A percentile compares a stretch with the other conserved stretches of the same genome.
phyloP scores from a whole-genome alignment of 2,329 filamentous ascomycete genomes.

The Claviceps sp. region DNA sequence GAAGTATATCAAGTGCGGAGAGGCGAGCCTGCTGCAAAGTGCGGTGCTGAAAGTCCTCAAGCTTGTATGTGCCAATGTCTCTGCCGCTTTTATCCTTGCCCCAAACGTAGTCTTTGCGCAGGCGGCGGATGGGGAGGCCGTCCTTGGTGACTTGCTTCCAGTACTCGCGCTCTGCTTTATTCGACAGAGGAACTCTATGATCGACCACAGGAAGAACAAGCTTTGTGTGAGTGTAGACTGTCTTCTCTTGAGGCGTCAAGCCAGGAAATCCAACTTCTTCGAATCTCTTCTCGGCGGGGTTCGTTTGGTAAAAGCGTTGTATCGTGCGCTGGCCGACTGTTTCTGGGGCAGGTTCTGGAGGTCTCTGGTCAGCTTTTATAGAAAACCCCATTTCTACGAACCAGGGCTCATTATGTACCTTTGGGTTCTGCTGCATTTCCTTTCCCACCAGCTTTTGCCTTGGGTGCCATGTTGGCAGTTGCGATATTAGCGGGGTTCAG shows the following conservation, averaged over 20 bases:
- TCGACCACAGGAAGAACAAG: slow-evolving; percentile 29
- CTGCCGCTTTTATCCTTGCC: slow-evolving; percentile 37
- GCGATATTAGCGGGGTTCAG: slow-evolving; percentile 9
- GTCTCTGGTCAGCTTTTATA: background rate
- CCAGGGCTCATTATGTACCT: slow-evolving; percentile 7
- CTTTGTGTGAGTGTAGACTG: slow-evolving; percentile 33
- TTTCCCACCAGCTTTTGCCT: slow-evolving; percentile 11
- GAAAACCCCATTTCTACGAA: background rate
- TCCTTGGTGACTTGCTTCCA: slow-evolving; percentile 44
- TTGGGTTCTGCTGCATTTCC: slow-evolving; percentile 11
- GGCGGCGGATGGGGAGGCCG: slow-evolving; percentile 33
- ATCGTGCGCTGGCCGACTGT: slow-evolving; percentile 36
- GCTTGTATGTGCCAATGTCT: slow-evolving; percentile 33
- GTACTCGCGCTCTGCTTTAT: slow-evolving; percentile 41
- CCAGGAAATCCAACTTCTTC: slow-evolving; percentile 30
- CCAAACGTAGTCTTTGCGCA: slow-evolving; percentile 30
- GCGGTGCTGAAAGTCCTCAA: slow-evolving; percentile 31
- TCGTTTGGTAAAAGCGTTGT: slow-evolving; percentile 35
- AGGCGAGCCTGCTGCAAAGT: slow-evolving; percentile 28
- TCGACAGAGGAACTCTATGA: slow-evolving; percentile 20
- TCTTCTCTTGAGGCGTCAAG: slow-evolving; percentile 34
- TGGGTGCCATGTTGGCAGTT: slow-evolving; percentile 12
- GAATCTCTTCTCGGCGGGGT: slow-evolving; percentile 32
- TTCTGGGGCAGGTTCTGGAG: slow-evolving; percentile 22
- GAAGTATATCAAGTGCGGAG: slow-evolving; percentile 28